Evolutionary conservation across 768 basidiomycete genomes (phyloP).

Genomic region (Rhizopogon sp.): DNA sequence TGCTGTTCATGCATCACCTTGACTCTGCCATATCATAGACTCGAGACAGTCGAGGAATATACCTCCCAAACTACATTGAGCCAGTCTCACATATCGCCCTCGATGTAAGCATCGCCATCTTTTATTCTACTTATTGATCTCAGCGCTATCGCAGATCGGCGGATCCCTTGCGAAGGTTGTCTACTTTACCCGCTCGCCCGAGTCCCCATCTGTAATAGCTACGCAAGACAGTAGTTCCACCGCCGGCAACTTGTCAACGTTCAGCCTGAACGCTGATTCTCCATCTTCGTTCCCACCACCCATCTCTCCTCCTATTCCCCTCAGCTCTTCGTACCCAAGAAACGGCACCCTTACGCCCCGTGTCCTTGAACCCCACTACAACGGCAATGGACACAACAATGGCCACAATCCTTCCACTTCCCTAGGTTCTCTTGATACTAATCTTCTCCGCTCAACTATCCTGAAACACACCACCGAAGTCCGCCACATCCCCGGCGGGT

Average conservation of each 20-base stretch:
- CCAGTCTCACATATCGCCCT: slow-evolving; percentile 97
- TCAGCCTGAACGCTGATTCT: slow-evolving; percentile 21
- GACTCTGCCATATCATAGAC: slow-evolving; percentile 44
- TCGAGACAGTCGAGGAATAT: slow-evolving; percentile 92
- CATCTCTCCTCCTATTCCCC: slow-evolving; percentile 20
- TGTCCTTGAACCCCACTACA: slow-evolving; percentile 52
- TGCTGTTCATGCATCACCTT: slow-evolving; percentile 4
- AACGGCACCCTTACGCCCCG: slow-evolving; percentile 83
- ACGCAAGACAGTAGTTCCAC: slow-evolving; percentile 51
- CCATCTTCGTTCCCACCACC: slow-evolving; percentile 21
- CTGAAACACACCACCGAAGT: slow-evolving; percentile 55
- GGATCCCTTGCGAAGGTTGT: slow-evolving; percentile 97
- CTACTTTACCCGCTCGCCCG: slow-evolving; percentile 93
- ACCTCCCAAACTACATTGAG: slow-evolving; percentile 96
- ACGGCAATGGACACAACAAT: slow-evolving; percentile 18
- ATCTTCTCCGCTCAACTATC: slow-evolving; percentile 55
- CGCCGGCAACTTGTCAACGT: slow-evolving; percentile 39
- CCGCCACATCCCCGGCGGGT: slow-evolving; percentile 89
- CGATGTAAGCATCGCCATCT: slow-evolving; percentile 60
- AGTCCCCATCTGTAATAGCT: slow-evolving; percentile 66
- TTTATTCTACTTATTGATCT: slow-evolving; percentile 2
- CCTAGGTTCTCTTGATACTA: slow-evolving; percentile 30
- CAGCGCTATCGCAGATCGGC: slow-evolving; percentile 61
- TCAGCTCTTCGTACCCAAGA: slow-evolving; percentile 30
- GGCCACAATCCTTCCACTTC: slow-evolving; percentile 20